A percentile compares a stretch with the other conserved stretches of the same genome.
phyloP scores from a whole-genome alignment of 768 basidiomycete species.

The Mycena filopes region DNA sequence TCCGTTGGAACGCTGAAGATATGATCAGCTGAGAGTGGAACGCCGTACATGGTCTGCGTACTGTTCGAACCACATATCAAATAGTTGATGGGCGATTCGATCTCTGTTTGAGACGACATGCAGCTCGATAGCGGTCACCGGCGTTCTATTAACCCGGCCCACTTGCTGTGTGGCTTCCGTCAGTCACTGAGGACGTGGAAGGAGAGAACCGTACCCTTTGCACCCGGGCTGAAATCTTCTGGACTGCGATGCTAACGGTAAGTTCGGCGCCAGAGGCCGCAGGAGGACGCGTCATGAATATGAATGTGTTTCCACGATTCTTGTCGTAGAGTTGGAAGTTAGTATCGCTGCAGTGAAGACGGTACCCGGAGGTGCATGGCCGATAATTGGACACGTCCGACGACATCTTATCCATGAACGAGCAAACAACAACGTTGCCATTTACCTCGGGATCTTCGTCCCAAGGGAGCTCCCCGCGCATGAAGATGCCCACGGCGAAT shows the following conservation, averaged over 20 bases:
- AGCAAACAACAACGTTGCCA: constrained; percentile 69
- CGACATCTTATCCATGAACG: constrained; percentile 67
- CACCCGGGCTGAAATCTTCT: constrained; percentile 67
- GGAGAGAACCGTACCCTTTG: constrained; percentile 50
- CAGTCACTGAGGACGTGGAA: neutral
- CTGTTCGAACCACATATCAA: constrained; percentile 77
- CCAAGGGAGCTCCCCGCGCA: constrained; percentile 68
- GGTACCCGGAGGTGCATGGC: constrained; percentile 63
- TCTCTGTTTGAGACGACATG: constrained; percentile 79
- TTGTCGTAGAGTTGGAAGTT: constrained; percentile 70
- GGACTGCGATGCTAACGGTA: constrained; percentile 67
- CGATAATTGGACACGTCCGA: constrained; percentile 58
- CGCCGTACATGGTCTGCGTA: constrained; percentile 44
- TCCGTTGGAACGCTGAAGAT: constrained; percentile 58
- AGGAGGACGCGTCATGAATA: constrained; percentile 64
- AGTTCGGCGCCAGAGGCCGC: constrained; percentile 57
- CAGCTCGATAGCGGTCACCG: constrained; percentile 65
- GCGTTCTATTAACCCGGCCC: constrained; percentile 63
- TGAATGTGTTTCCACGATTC: constrained; percentile 62
- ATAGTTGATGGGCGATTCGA: constrained; percentile 70
- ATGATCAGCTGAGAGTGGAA: neutral
- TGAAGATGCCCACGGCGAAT: constrained; percentile 72
- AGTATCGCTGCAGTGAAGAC: constrained; percentile 65
- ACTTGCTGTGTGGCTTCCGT: constrained; percentile 57
- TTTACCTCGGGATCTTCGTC: constrained; percentile 67